phyloP scores from a whole-genome alignment of 768 basidiomycete genomes.

The Mycena crocata region DNA sequence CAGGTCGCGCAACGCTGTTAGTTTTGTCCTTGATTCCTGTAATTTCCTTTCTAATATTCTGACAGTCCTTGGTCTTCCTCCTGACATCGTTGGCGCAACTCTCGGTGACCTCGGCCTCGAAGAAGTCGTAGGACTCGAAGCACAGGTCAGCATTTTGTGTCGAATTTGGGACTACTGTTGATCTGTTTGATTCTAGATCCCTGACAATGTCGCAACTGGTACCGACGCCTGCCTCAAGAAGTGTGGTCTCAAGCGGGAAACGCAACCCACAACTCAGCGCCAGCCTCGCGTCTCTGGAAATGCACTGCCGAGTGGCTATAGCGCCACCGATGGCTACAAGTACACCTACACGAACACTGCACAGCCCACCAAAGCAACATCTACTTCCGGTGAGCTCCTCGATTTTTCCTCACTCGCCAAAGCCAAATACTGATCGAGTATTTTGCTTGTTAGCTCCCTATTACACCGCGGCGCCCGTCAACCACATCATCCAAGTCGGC shows the following conservation, averaged over 20 bases:
- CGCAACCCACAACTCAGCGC: slow-evolving; percentile 24
- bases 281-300: slow-evolving; percentile 7
- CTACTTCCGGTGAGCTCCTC: too few species aligned
- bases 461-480: slow-evolving; percentile 3
- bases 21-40: neutral
- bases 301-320: neutral
- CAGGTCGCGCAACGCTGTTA: slow-evolving; percentile 36
- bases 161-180: slow-evolving; percentile 25
- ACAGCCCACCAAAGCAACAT: too few species aligned
- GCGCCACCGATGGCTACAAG: too few species aligned
- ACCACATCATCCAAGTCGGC: slow-evolving; percentile 35
- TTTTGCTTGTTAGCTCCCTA: neutral
- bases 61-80: slow-evolving; percentile 35
- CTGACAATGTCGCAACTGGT: slow-evolving; percentile 29
- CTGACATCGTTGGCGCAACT: slow-evolving; percentile 33
- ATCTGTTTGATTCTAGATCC: slow-evolving; percentile 15
- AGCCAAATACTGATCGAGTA: too few species aligned
- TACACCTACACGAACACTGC: too few species aligned
- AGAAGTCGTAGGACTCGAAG: slow-evolving; percentile 27
- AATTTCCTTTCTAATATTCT: neutral
- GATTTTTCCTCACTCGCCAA: neutral
- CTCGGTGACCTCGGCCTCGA: slow-evolving; percentile 33
- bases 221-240: slow-evolving; percentile 26
- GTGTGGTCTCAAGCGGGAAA: slow-evolving; percentile 31
- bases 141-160: slow-evolving; percentile 19